phyloP scores from a whole-genome alignment of 2,329 filamentous ascomycete genomes.

The Fusarium verticillioides region DNA sequence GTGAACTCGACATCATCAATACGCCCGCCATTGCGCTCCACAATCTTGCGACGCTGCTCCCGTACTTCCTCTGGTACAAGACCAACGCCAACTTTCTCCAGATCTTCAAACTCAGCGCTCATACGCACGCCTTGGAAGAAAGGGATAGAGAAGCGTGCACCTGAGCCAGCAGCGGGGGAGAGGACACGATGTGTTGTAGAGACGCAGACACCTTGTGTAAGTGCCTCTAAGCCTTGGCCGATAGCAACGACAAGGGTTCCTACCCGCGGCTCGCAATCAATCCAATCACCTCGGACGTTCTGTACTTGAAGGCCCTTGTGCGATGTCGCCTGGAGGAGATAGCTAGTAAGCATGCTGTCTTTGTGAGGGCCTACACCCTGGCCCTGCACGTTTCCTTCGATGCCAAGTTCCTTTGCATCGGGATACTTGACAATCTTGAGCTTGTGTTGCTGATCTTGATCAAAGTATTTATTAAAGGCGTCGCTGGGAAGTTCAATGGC shows the following conservation, averaged over 20 bases:
- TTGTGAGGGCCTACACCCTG: conserved; percentile 83
- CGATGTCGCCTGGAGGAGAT: conserved; percentile 81
- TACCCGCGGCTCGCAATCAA: conserved; percentile 80
- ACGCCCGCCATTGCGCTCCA: conserved; percentile 66
- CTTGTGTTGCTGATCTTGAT: conserved; percentile 81
- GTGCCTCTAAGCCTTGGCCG: conserved; percentile 85
- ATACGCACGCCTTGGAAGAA: conserved; percentile 90
- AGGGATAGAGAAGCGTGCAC: conserved; percentile 81
- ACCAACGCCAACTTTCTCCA: conserved; percentile 70
- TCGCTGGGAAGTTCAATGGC: conserved; percentile 76
- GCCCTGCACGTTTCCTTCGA: conserved; percentile 55
- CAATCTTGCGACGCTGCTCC: conserved; percentile 68
- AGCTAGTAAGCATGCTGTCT: conserved; percentile 84
- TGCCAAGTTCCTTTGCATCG: conserved; percentile 70
- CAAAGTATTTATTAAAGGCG: conserved; percentile 84
- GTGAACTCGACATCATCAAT: conserved; percentile 88
- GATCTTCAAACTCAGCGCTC: conserved; percentile 81
- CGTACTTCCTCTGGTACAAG: conserved; percentile 70
- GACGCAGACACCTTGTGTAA: conserved; percentile 85
- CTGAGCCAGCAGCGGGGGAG: conserved; percentile 75
- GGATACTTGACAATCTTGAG: conserved; percentile 91
- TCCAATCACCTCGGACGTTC: conserved; percentile 81
- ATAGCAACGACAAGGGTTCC: conserved; percentile 89
- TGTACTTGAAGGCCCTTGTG: conserved; percentile 85
- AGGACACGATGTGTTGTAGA: conserved; percentile 86